phyloP scores from a whole-genome alignment of 495 filamentous ascomycete genomes.

The Eremomyces bilateralis region DNA sequence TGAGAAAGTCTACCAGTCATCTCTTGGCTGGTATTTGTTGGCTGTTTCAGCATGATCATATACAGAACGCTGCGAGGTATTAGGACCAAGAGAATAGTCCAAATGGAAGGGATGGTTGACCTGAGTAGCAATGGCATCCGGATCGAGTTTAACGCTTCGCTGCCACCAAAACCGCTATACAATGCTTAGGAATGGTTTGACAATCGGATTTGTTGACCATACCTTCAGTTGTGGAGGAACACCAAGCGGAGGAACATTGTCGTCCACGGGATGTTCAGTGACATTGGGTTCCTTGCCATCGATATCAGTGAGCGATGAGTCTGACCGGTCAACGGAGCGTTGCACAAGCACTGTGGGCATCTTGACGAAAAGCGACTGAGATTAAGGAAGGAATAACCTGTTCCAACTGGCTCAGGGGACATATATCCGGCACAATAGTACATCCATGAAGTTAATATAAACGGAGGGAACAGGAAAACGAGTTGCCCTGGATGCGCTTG shows the following conservation, averaged over 20 bases:
- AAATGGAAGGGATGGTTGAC: conserved; percentile 1
- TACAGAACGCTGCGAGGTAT: conserved; percentile 20
- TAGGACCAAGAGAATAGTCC: not conserved
- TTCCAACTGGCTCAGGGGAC: too few relatives aligned
- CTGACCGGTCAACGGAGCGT: not conserved
- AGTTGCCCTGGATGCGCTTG: too few relatives aligned
- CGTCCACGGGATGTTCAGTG: conserved; percentile 1
- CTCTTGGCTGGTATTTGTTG: conserved; percentile 27
- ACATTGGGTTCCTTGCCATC: conserved; percentile 1
- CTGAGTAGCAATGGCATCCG: conserved; percentile 34
- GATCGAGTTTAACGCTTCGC: conserved; percentile 18
- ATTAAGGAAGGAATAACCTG: too few relatives aligned
- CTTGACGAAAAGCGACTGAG: too few relatives aligned
- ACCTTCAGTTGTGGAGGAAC: conserved; percentile 5
- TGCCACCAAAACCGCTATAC: conserved; percentile 11
- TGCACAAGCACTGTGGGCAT: not conserved
- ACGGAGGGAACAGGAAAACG: too few relatives aligned
- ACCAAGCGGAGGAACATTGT: conserved; percentile 6
- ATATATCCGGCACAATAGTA: too few relatives aligned
- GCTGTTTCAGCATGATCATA: conserved; percentile 28
- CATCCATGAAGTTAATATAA: too few relatives aligned
- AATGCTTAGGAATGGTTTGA: too few relatives aligned
- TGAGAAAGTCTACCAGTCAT: conserved; percentile 18
- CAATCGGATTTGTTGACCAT: too few relatives aligned
- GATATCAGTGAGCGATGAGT: not conserved